phyloP scores from a whole-genome alignment of 1,284 basidiomycete species.

The Apiotrichum veenhuisii region DNA sequence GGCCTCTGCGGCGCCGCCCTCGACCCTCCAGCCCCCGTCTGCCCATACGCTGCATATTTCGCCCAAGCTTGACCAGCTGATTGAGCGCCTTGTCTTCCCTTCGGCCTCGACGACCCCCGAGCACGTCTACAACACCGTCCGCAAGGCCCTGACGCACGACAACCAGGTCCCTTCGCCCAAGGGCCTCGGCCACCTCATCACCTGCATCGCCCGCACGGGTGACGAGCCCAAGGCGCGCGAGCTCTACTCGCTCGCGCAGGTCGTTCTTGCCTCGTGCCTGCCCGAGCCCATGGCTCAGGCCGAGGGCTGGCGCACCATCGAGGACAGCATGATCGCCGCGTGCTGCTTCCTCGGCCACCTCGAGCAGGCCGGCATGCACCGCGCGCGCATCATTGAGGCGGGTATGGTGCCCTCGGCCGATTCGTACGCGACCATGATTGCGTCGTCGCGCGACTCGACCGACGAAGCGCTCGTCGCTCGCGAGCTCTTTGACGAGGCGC shows the following conservation, averaged over 20 bases:
- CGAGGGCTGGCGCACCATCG: conserved; percentile 68
- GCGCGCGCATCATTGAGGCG: conserved; percentile 69
- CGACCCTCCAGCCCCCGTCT: conserved; percentile 11
- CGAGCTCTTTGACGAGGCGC: conserved; percentile 76
- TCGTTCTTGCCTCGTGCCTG: conserved; percentile 52
- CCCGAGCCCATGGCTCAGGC: conserved; percentile 42
- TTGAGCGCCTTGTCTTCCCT: conserved; percentile 16
- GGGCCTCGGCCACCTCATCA: conserved; percentile 63
- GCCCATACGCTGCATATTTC: conserved; percentile 18
- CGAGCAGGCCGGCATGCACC: conserved; percentile 74
- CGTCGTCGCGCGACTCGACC: conserved; percentile 82
- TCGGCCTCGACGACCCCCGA: conserved; percentile 5
- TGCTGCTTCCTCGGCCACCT: conserved; percentile 74
- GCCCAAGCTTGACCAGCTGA: conserved; percentile 16
- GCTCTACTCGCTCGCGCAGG: conserved; percentile 69
- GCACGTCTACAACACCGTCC: conserved; percentile 13
- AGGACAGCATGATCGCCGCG: conserved; percentile 83
- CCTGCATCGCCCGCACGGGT: conserved; percentile 61
- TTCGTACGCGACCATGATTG: conserved; percentile 85
- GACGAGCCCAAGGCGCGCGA: conserved; percentile 62
- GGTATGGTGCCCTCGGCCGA: conserved; percentile 78
- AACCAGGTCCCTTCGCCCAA: conserved; percentile 28
- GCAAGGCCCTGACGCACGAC: conserved; percentile 15
- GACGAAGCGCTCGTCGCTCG: conserved; percentile 85
- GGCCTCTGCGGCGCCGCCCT: conserved; percentile 7